Base-by-base conservation (phyloP, 2,329 filamentous ascomycete species). In the Onygenales sp. region DNA sequence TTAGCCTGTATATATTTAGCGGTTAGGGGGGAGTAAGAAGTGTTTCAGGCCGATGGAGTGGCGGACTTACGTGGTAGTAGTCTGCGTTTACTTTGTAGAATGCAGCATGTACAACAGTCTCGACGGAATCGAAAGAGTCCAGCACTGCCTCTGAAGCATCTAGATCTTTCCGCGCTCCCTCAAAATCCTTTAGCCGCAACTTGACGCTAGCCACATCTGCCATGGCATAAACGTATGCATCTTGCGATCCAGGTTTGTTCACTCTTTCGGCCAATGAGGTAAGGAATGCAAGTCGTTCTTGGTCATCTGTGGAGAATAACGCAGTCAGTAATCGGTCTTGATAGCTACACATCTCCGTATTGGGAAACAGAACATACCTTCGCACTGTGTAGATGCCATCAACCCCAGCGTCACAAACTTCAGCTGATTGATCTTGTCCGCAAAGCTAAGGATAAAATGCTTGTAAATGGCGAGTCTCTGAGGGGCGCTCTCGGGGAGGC, bases 381-480 rank as follows among this genome's bases (percentile, higher is more conserved):
- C 58, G 72, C 87, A 95, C 75, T 95, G 85, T 64, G 85, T 83
- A 51, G 90, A 89, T 45, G 93, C 88, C 73, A 87, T 88, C 67
- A 97, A 75, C 13, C 90, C 93, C 61, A 98, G 77, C 60, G 88
- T 86, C 61, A 98, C 93, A 61, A 97, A 85, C 80, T 96, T 96
- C 58, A 98, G 79, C 77, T 97, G 92, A 75, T 97, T 98, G 79
- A 98, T 96, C 80, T 94, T 96, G 70, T 95, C 91, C 60, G 91
- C 89, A 68, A 98, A 98, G 72, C 87, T 93, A 70, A 92, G 82
- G 71, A 98, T 87, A 77, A 98, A 98, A 63, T 84, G 84, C 74
- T 93, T 89, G 79, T 93, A 98, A 72, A 98, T 86, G 56, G 84
- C 78, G 75, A 98, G 81, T 66, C 92, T 86, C 75, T 95, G 89